Base-by-base conservation (phyloP, 345 rosid species). In the Diplotaxis tenuifolia region DNA sequence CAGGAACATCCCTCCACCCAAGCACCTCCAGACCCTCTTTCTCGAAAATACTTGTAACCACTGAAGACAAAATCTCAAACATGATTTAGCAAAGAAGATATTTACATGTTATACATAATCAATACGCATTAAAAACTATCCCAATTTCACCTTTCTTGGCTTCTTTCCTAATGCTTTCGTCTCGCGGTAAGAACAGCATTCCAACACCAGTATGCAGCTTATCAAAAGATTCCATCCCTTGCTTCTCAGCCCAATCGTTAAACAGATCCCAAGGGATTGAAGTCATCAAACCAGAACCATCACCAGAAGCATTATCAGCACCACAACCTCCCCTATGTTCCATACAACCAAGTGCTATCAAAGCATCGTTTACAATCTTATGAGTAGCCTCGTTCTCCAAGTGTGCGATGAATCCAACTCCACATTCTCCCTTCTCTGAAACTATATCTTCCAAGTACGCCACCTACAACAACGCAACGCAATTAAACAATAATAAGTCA, bases 271-370 rank as follows among this genome's bases (percentile, higher is more conserved):
- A 95, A 12, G 99, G 99, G 71, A 95, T 89, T 31, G 94, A 92
- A 74, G 99, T 87, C 99, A 92, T 95, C 81, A 95, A 25, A 52
- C 99, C 99, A 0, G 99, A 79, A 65, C 99, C 99, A 76, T 95
- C 99, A 65, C 99, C 97, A 57, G 97, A 95, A 80, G 84, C 89
- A 81, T 92, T 90, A 80, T 95, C 99, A 72, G 97, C 96, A 75
- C 99, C 97, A 82, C 99, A 95, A 56, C 99, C 97, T 20, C 99
- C 99, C 67, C 99, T 96, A 76, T 95, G 99, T 78, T 95, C 96
- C 99, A 95, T 95, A 82, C 99, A 95, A 66, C 96, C 91, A 77
- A 95, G 97, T 70, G 97, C 97, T 47, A 80, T 75, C 63, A 95
- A 84, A 58, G 97, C 96, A 85, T 95, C 93, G 65, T 81, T 78